Evolutionary conservation across 2,329 filamentous ascomycete genomes (phyloP).

Genomic region (Colletotrichum ledebouriae): DNA sequence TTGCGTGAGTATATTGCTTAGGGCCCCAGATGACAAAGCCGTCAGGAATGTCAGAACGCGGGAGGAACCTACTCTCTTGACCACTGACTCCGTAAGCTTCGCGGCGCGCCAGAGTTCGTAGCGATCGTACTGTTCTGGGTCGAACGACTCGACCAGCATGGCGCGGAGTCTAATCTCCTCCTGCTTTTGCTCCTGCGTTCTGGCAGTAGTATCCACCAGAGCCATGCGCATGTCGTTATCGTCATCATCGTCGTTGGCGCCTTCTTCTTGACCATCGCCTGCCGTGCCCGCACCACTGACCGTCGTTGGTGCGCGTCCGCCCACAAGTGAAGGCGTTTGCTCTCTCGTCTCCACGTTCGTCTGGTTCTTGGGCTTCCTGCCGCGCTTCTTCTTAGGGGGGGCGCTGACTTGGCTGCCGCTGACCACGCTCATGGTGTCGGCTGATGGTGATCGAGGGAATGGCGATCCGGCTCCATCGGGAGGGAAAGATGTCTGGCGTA

Average conservation of each 20-base stretch:
- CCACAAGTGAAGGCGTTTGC: conserved; percentile 56
- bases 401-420: conserved; percentile 71
- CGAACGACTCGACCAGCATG: conserved; percentile 75
- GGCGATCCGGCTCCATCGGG: conserved; percentile 69
- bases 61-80: conserved; percentile 69
- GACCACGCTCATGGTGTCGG: conserved; percentile 71
- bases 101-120: conserved; percentile 79
- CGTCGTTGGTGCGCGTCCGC: conserved; percentile 60
- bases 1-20: conserved; percentile 18
- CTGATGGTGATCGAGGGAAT: conserved; percentile 74
- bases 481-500: conserved; percentile 86
- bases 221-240: conserved; percentile 63
- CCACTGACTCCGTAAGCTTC: conserved; percentile 76
- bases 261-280: conserved; percentile 60
- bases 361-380: conserved; percentile 71
- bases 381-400: conserved; percentile 69
- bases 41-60: not conserved
- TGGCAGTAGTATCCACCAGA: conserved; percentile 69
- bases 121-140: conserved; percentile 74
- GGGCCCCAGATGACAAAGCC: not conserved
- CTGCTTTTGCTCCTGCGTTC: conserved; percentile 76
- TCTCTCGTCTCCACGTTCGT: conserved; percentile 60
- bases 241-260: conserved; percentile 70
- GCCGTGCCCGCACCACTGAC: conserved; percentile 57
- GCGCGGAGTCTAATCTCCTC: conserved; percentile 69